Conservation (phyloP, 257 asterid genomes). For the Forsythia viridissima region DNA sequence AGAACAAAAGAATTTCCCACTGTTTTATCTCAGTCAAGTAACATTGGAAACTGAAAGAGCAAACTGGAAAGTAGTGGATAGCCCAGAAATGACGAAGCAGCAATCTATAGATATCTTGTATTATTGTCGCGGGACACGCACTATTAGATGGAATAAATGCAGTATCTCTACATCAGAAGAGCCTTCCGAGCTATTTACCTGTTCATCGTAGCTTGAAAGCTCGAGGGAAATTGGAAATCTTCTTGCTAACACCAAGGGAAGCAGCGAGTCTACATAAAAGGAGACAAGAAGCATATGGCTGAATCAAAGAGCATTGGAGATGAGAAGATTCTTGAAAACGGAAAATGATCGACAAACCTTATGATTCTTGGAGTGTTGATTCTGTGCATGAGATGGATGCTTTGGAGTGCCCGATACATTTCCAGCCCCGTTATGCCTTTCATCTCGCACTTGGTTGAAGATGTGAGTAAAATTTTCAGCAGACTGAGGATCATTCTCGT, state of each 20-base stretch:
- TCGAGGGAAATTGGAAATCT: background rate
- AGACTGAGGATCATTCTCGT: conserved; percentile 60
- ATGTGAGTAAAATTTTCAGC: conserved; percentile 65
- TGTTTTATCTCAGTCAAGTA: conserved; percentile 15
- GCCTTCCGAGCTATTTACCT: conserved; percentile 32
- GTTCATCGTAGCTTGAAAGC: conserved; percentile 3
- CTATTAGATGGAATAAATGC: conserved; percentile 17
- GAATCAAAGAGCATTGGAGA: background rate
- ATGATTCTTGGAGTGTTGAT: conserved; percentile 23
- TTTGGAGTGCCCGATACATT: conserved; percentile 35
- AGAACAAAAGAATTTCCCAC: conserved; percentile 9
- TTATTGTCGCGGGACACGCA: conserved; percentile 31
- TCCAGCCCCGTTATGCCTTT: conserved; percentile 37
- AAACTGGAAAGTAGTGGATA: conserved; percentile 5
- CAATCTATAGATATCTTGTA: conserved; percentile 6
- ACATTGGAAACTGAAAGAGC: conserved; percentile 1
- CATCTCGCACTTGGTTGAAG: conserved; percentile 57
- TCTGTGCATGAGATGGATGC: conserved; percentile 16
- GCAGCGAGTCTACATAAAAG: conserved; percentile 23
- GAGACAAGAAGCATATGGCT: background rate
- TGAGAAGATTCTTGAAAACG: background rate
- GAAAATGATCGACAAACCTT: conserved; percentile 29
- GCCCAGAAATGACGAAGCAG: conserved; percentile 7
- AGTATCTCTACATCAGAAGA: conserved; percentile 21
- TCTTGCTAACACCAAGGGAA: conserved; percentile 23